Percentiles rank a stretch among this genome's conserved stretches.
Evolutionary conservation across 163 green algal species (phyloP).

Genomic region (Chloroidium sp.): DNA sequence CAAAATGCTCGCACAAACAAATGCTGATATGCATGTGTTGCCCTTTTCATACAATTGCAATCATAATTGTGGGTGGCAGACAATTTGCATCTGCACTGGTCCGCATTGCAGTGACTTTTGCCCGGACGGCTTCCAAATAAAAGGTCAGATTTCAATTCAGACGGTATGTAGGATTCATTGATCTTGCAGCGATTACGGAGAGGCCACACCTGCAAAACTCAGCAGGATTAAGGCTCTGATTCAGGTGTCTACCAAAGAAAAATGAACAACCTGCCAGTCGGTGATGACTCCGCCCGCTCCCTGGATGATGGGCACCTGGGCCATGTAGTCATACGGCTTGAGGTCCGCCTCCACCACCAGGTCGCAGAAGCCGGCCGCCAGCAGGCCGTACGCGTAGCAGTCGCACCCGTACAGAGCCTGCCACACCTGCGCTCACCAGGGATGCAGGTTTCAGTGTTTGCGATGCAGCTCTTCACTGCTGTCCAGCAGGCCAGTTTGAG

Average conservation of each 20-base stretch:
- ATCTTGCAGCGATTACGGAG: too few species aligned
- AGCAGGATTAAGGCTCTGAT: too few species aligned
- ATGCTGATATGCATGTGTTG: too few species aligned
- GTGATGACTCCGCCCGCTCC: slow-evolving; percentile 88
- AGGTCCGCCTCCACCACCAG: slow-evolving; percentile 92
- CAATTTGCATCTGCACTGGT: neutral
- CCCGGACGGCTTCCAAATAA: neutral
- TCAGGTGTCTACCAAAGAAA: too few species aligned
- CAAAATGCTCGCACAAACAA: too few species aligned
- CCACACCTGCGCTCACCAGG: slow-evolving; percentile 3
- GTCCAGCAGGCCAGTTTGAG: too few species aligned
- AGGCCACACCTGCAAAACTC: too few species aligned
- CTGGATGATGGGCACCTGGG: slow-evolving; percentile 89
- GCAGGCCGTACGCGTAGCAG: slow-evolving; percentile 97
- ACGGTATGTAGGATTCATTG: too few species aligned
- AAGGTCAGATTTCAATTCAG: neutral
- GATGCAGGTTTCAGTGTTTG: too few species aligned
- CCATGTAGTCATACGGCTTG: slow-evolving; percentile 98
- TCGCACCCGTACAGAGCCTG: slow-evolving; percentile 73
- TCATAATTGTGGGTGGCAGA: too few species aligned
- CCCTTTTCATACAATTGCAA: too few species aligned
- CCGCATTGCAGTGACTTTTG: neutral
- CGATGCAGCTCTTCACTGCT: too few species aligned
- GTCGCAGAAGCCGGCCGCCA: slow-evolving; percentile 78
- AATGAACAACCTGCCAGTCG: slow-evolving; percentile 67